These are phyloP conservation scores for Taphrina communis DNA, from an alignment of 1,139 yeast species.

Conservation along the genomic window DNA sequence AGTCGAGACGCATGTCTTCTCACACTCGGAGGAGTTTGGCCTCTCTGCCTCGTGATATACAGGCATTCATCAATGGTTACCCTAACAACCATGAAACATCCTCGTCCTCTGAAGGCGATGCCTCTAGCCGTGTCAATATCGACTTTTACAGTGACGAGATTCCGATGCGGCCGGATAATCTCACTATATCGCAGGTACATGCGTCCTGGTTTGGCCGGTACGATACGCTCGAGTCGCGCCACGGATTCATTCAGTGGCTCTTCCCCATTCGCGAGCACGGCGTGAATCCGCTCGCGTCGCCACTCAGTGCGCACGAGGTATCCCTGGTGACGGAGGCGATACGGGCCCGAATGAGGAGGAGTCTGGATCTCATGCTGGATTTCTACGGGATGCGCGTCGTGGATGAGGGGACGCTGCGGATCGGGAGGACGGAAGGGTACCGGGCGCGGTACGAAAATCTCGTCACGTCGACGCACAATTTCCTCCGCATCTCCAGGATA, in stretches of 20 bases:
- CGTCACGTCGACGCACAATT: slow-evolving; percentile 3
- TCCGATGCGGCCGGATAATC: slow-evolving; percentile 24
- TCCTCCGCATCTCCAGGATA: slow-evolving; percentile 28
- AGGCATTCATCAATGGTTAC: slow-evolving; percentile 2
- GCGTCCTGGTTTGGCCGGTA: slow-evolving; percentile 24
- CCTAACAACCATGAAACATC: not conserved
- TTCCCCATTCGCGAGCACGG: slow-evolving; percentile 31
- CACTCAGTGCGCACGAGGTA: slow-evolving; percentile 18
- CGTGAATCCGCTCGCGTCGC: slow-evolving; percentile 14
- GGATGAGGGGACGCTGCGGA: not conserved
- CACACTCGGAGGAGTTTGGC: not conserved
- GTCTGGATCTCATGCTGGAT: slow-evolving; percentile 35
- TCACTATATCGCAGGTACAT: slow-evolving; percentile 17
- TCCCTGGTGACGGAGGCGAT: not conserved
- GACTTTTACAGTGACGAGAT: slow-evolving; percentile 19
- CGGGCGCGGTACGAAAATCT: slow-evolving; percentile 18
- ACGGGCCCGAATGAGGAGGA: slow-evolving; percentile 5
- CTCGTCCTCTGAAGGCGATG: not conserved
- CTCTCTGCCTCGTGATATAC: slow-evolving; percentile 10
- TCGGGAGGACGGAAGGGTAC: slow-evolving; percentile 16
- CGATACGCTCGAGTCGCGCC: slow-evolving; percentile 15
- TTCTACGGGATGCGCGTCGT: slow-evolving; percentile 31
- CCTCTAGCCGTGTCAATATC: slow-evolving; percentile 1
- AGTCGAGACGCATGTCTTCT: slow-evolving; percentile 4
- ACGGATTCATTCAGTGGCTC: slow-evolving; percentile 35